Percentiles rank a stretch among this genome's conserved stretches.
phyloP scores from a whole-genome alignment of 805 yeast species.

The Metschnikowia anglica region DNA sequence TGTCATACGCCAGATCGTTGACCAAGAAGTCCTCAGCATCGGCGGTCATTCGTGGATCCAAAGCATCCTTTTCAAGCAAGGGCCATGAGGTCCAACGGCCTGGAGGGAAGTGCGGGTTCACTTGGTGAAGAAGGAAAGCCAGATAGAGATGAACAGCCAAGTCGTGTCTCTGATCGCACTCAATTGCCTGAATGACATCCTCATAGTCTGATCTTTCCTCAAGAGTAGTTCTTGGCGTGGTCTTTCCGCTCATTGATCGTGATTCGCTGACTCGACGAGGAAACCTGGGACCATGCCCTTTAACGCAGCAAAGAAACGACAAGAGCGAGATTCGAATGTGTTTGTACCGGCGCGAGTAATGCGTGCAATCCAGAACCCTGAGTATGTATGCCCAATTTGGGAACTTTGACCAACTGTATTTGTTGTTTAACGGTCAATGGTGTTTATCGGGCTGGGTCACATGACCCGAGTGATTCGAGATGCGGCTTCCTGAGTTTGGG shows the following conservation, averaged over 20 bases:
- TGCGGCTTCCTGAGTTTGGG: too few species aligned
- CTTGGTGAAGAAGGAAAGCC: constrained; percentile 43
- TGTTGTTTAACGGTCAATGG: background rate
- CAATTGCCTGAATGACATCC: constrained; percentile 33
- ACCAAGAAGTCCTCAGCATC: constrained; percentile 13
- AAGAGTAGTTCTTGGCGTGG: background rate
- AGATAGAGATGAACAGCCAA: constrained; percentile 66
- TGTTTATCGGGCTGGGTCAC: background rate
- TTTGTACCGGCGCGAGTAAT: too few species aligned
- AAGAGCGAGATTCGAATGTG: too few species aligned
- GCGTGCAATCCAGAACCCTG: too few species aligned
- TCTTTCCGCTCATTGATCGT: background rate
- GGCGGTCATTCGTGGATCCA: constrained; percentile 13
- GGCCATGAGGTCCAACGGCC: constrained; percentile 65
- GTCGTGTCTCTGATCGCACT: constrained; percentile 52
- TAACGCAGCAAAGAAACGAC: too few species aligned
- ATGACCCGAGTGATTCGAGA: background rate
- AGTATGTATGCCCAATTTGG: too few species aligned
- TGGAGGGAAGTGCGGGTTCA: constrained; percentile 37
- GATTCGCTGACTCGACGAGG: too few species aligned
- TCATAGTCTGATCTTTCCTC: constrained; percentile 4
- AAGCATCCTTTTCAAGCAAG: constrained; percentile 15
- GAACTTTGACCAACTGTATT: too few species aligned
- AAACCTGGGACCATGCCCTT: too few species aligned
- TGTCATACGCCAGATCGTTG: constrained; percentile 1